Conservation (phyloP, 2,329 filamentous ascomycete species). For the Calycina herbarum region DNA sequence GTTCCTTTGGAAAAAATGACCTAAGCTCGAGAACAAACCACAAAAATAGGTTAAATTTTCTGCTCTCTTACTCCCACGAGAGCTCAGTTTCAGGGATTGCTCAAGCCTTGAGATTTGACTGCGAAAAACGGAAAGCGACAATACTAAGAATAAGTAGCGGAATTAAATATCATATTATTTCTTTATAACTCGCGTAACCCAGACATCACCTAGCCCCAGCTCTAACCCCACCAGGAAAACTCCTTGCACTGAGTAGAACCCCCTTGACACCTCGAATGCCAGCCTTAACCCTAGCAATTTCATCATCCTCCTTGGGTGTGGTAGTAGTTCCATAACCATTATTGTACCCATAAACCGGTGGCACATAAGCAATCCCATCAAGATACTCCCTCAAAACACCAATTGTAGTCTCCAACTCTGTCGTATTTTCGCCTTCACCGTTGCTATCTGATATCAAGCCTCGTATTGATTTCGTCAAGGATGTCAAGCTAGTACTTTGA, state of each 20-base stretch:
- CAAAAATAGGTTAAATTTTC: too few relatives aligned
- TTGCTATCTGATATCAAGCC: conserved; percentile 48
- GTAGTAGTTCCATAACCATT: not conserved
- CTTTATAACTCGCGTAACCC: not conserved
- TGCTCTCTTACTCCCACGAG: not conserved
- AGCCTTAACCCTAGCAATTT: conserved; percentile 70
- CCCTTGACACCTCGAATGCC: conserved; percentile 81
- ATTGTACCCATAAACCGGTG: conserved; percentile 36
- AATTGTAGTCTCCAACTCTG: conserved; percentile 37
- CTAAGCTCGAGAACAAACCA: too few relatives aligned
- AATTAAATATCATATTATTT: not conserved
- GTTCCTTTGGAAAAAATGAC: too few relatives aligned
- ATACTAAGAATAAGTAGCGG: not conserved
- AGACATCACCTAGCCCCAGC: not conserved
- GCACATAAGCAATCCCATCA: conserved; percentile 56
- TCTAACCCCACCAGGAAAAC: conserved; percentile 55
- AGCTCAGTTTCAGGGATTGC: not conserved
- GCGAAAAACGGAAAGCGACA: too few relatives aligned
- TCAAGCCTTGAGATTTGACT: too few relatives aligned
- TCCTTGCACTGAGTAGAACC: conserved; percentile 70
- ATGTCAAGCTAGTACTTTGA: conserved; percentile 42
- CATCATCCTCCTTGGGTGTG: conserved; percentile 60
- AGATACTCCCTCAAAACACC: conserved; percentile 64
- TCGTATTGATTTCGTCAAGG: conserved; percentile 51
- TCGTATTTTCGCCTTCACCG: conserved; percentile 25